phyloP scores from a whole-genome alignment of 768 basidiomycete genomes.

The Lyophyllum decastes region DNA sequence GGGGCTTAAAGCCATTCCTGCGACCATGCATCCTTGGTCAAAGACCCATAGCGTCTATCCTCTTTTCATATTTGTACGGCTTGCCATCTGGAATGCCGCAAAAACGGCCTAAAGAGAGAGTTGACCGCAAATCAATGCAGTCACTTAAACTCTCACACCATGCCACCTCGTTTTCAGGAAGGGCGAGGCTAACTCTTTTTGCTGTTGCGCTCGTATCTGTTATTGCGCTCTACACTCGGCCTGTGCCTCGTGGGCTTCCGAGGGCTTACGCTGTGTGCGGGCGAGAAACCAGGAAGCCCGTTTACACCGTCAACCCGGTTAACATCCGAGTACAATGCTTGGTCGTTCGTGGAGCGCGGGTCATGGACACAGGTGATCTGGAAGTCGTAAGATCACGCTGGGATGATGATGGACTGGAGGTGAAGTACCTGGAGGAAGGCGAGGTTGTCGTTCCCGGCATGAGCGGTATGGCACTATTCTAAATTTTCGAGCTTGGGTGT shows the following conservation, averaged over 20 bases:
- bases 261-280: neutral
- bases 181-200: neutral
- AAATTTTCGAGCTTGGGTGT: neutral
- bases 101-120: neutral
- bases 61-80: too few relatives aligned
- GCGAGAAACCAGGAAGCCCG: neutral
- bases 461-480: slow-evolving; percentile 42
- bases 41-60: too few relatives aligned
- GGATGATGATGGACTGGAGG: neutral
- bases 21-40: too few relatives aligned
- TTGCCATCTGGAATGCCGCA: too few relatives aligned
- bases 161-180: neutral
- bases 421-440: slow-evolving; percentile 41
- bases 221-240: neutral
- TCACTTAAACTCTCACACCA: neutral
- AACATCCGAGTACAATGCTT: slow-evolving; percentile 2
- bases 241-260: neutral
- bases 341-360: neutral
- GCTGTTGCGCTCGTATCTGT: neutral
- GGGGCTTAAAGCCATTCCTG: too few relatives aligned
- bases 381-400: slow-evolving; percentile 2
- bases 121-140: neutral
- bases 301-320: neutral
- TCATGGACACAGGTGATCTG: neutral
- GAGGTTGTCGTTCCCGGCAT: slow-evolving; percentile 60